Evolutionary conservation across 2,329 filamentous ascomycete species (phyloP), one percentile per base, ranked within the genome.

Genomic region (Epichloe gansuensis): DNA sequence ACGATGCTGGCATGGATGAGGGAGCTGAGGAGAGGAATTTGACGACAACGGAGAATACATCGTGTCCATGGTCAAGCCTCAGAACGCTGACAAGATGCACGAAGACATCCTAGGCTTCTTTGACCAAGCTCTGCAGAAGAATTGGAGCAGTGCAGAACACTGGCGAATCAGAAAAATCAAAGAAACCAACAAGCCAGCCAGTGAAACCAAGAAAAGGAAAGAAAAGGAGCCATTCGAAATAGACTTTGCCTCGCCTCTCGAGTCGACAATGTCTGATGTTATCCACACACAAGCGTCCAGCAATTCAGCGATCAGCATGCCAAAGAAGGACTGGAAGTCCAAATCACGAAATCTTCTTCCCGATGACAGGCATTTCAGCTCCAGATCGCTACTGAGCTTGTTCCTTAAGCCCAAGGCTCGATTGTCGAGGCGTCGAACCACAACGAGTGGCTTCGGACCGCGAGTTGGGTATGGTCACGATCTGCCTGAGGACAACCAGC

Each of bases 51-150:
- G 83, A 52, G 80, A 88, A 57, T 96, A 89, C 64, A 77, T 85
- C 25, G 80, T 96, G 7, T 86, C 86, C n/a, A 82, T 95, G 72
- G 81, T 80, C 42, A 85, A 86, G 60, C 72, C 75, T 3, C 68
- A 71, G 48, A 81, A 82, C 52, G 76, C 77, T 49, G 88, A 88
- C 61, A 76, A 76, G 63, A 72, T 85, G 66, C 90, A 96, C 64
- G 89, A 97, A 60, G 91, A 95, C 62, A 95, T 98, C 54, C 77
- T 98, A n/a, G 86, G 88, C 63, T 98, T 97, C 72, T 98, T 98
- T 64, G 93, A 98, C 67, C 89, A 95, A 63, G 91, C 91, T 2
- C 72, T 97, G 44, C 88, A 93, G 65, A 97, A 95, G 77, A 96
- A 96, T 63, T 98, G 93, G 91, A 85, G 86, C 5, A 94, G 90